phyloP scores from a whole-genome alignment of 352 stramenopile species.

The Globisporangium acanthophoron region DNA sequence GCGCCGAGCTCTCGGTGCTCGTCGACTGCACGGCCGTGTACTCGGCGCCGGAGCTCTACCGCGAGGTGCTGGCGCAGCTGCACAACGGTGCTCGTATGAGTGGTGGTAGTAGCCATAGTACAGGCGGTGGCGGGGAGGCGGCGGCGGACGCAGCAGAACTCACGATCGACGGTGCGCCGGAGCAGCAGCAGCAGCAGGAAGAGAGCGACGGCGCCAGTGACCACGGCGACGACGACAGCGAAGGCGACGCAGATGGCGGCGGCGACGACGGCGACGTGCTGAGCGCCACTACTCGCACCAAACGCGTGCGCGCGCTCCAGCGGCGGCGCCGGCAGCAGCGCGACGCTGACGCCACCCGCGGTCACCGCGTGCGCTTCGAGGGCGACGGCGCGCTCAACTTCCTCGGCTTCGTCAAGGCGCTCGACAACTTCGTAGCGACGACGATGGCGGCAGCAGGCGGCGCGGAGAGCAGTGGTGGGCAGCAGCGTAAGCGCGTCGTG shows the following conservation, averaged over 20 bases:
- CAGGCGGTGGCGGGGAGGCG: too few species aligned
- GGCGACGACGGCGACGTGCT: background rate
- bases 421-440: slow-evolving; percentile 40
- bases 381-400: slow-evolving; percentile 63
- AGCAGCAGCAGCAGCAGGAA: slow-evolving; percentile 4
- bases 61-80: slow-evolving; percentile 63
- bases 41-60: slow-evolving; percentile 60
- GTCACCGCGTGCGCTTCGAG: slow-evolving; percentile 16
- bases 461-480: background rate
- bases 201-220: background rate
- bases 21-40: slow-evolving; percentile 73
- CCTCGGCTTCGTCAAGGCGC: slow-evolving; percentile 58
- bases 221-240: background rate
- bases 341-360: background rate
- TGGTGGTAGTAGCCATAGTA: background rate
- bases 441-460: background rate
- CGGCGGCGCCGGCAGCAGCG: slow-evolving; percentile 4
- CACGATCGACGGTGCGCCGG: slow-evolving; percentile 7
- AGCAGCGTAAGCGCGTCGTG: slow-evolving; percentile 23
- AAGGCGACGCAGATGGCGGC: background rate
- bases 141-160: background rate
- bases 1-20: slow-evolving; percentile 35
- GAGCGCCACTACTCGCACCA: background rate
- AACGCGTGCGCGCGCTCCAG: background rate
- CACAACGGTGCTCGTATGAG: slow-evolving; percentile 5